phyloP scores from a whole-genome alignment of 140 eudicot genomes.

The Flaveria floridana region DNA sequence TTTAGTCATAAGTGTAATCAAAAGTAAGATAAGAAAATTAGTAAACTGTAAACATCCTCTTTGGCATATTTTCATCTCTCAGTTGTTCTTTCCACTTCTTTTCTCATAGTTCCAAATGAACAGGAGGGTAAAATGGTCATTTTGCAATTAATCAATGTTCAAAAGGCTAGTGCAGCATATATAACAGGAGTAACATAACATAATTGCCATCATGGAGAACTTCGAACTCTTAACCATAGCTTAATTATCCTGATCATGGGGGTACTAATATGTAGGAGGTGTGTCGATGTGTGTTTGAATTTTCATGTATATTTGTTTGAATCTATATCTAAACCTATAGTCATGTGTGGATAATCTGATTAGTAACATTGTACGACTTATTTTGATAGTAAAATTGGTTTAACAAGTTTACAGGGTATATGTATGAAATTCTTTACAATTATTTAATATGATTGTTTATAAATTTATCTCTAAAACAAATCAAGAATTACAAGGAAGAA shows the following conservation, averaged over 20 bases:
- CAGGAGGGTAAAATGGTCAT: conserved; percentile 12
- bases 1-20: background rate
- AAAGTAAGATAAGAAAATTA: background rate
- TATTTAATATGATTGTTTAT: background rate
- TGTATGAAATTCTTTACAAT: background rate
- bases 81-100: background rate
- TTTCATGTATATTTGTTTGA: no score
- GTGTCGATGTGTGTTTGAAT: background rate
- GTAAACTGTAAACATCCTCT: background rate
- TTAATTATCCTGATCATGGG: no score
- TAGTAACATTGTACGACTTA: background rate
- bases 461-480: background rate
- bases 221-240: no score
- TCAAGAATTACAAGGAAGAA: background rate
- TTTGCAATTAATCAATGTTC: background rate
- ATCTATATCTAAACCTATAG: background rate
- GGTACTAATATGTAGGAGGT: background rate
- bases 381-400: background rate
- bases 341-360: background rate
- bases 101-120: background rate
- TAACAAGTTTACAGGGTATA: background rate
- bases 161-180: conserved; percentile 7
- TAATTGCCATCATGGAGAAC: no score
- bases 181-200: background rate
- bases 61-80: background rate